Conservation (phyloP, 2,329 filamentous ascomycete species). For the Fusarium avenaceum region DNA sequence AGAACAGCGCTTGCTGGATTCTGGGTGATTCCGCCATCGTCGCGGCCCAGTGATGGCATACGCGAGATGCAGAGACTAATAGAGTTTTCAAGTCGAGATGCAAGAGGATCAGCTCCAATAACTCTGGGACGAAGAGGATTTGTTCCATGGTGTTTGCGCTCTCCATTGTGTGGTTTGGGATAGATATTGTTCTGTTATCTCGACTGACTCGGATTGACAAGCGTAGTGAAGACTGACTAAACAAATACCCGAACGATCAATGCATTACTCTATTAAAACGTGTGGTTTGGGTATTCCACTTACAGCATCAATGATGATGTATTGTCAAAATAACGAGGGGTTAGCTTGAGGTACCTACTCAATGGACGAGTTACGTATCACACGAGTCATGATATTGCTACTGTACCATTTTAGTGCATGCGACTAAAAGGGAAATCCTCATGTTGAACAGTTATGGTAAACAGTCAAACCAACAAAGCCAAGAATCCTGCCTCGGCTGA, state of each 20-base stretch:
- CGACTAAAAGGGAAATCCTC: not conserved
- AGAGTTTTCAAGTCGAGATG: slow-evolving; percentile 48
- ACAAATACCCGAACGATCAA: not conserved
- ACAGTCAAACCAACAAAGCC: not conserved
- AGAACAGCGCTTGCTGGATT: slow-evolving; percentile 36
- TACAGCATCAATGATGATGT: slow-evolving; percentile 1
- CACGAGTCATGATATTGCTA: slow-evolving; percentile 15
- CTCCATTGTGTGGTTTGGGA: not conserved
- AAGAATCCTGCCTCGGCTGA: slow-evolving; percentile 15
- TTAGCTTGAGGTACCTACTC: not conserved
- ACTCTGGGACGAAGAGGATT: slow-evolving; percentile 37
- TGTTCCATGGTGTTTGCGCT: not conserved
- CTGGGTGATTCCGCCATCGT: slow-evolving; percentile 21
- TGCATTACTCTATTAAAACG: not conserved
- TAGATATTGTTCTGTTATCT: not conserved
- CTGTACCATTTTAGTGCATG: slow-evolving; percentile 5
- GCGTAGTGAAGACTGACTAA: not conserved
- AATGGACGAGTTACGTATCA: not conserved
- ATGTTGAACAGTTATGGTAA: not conserved
- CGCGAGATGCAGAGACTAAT: slow-evolving; percentile 45
- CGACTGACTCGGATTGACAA: not conserved
- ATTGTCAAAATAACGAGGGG: not conserved
- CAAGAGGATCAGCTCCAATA: slow-evolving; percentile 48
- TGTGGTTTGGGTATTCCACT: not conserved
- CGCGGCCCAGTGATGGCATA: slow-evolving; percentile 44